Evolutionary conservation across 805 yeast species (phyloP), one percentile per base, ranked within the genome.

Genomic region (Metschnikowia peoriensis): DNA sequence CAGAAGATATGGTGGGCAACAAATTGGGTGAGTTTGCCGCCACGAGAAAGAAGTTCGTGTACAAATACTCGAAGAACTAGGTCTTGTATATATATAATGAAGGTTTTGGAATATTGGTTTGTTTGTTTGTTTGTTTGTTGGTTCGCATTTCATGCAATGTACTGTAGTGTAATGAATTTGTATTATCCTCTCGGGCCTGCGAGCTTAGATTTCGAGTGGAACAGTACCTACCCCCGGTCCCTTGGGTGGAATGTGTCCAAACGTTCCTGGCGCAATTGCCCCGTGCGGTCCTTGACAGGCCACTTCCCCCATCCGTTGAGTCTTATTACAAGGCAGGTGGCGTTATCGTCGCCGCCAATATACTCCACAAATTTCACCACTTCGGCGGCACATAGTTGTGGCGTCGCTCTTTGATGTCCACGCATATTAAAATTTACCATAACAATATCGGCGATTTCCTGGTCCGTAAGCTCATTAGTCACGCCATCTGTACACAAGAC

Each of bases 1-100:
- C 87, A 8, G 97, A 94, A 66, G 94, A 94, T 62, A 94, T 94
- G 99, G 97, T 94, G 54, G 99, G 99, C 16, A 82, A 85, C 60
- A 94, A 93, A 67, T 75, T 94, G 51, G 99, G 99, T 1, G 97
- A 93, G 69, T 94, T 89, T 75, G 96, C 96, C 1, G 89, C 92
- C 50, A 94, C 99, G 1, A 82, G 98, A 72, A 89, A 89, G 81
- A 83, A 86, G 67, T 89, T 89, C 71, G 83, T 81, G 57, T 91
- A 88, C 73, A 88, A 91, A 48, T 88, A 81, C 69, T 83, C 91
- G 35, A 86, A 86, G 78, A 86, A 85, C 64, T 80, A 75, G 55
- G 46, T 45, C 55, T 46, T 54, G 53, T 49, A 54, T 46, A 52
- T 54, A 54, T 28, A 4, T 41, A 41, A 49, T 44, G 46, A 50